These are phyloP conservation scores for Colletotrichum lindemuthianum DNA, from an alignment of 2,329 filamentous ascomycete genomes.

Conservation along the genomic window DNA sequence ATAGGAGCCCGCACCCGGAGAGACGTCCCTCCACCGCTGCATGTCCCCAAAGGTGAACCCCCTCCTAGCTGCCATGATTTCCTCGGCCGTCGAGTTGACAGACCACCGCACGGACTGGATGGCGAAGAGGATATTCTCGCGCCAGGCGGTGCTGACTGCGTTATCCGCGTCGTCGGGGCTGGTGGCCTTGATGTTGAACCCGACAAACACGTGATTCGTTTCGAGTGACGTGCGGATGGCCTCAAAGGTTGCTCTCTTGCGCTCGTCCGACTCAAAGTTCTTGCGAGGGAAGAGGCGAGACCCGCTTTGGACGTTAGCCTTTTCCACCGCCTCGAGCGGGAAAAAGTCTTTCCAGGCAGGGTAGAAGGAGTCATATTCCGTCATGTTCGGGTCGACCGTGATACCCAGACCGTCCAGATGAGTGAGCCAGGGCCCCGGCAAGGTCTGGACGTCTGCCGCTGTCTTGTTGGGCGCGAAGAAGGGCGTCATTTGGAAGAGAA, in stretches of 20 bases:
- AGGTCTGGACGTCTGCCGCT: background rate
- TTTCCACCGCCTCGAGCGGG: slow-evolving; percentile 13
- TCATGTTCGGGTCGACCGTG: slow-evolving; percentile 16
- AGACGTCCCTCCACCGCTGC: slow-evolving; percentile 43
- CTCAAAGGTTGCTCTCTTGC: slow-evolving; percentile 14
- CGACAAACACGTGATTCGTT: slow-evolving; percentile 18
- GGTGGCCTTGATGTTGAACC: slow-evolving; percentile 22
- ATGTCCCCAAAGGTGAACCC: slow-evolving; percentile 44
- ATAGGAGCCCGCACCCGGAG: slow-evolving; percentile 41
- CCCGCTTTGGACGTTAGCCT: slow-evolving; percentile 23
- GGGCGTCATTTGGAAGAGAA: slow-evolving; percentile 26
- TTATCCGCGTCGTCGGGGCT: slow-evolving; percentile 41
- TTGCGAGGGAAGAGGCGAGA: slow-evolving; percentile 16
- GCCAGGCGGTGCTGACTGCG: slow-evolving; percentile 57
- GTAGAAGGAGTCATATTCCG: slow-evolving; percentile 24
- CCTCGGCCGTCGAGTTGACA: slow-evolving; percentile 12
- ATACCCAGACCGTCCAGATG: slow-evolving; percentile 7
- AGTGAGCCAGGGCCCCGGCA: slow-evolving; percentile 24
- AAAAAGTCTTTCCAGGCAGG: slow-evolving; percentile 28
- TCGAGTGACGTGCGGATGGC: slow-evolving; percentile 25
- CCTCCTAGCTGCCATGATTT: slow-evolving; percentile 37
- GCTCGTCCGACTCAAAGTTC: slow-evolving; percentile 18
- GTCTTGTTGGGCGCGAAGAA: slow-evolving; percentile 36
- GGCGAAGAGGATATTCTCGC: slow-evolving; percentile 48
- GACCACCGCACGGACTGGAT: slow-evolving; percentile 40